Base-by-base conservation (phyloP, 805 yeast species). In the Teunomyces gatunensis region DNA sequence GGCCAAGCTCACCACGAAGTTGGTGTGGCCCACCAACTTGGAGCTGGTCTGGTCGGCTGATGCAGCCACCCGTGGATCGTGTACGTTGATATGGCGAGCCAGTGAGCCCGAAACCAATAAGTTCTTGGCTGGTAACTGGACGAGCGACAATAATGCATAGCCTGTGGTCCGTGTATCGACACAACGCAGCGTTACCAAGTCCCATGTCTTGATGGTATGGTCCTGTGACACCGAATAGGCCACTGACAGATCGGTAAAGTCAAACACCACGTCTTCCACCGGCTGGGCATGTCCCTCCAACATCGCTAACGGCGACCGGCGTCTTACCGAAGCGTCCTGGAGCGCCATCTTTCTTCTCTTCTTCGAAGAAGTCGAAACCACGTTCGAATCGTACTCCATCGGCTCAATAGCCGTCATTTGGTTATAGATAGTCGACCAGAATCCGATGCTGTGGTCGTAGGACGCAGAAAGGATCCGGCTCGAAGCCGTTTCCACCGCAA, bases 141-240 rank as follows among this genome's bases (percentile, higher is more conserved):
- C 74, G 25, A 91, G 68, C 0, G 96, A 87, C 39, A 91, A 75
- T 53, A 94, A 75, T 9, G 98, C 85, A 66, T 80, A 91, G 11
- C 91, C 87, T 0, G 98, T 90, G 17, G 87, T 79, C 67, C 87
- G 85, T 3, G 97, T 87, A 63, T 90, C 97, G 25, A 94, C 86
- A 58, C 89, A 82, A 54, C 88, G 79, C 10, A 87, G 74, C 2
- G 97, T 91, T 13, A 89, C 87, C 58, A 94, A 74, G 74, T 94
- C 99, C 98, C 98, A 94, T 0, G 99, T 94, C 60, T 87, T 87
- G 54, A 94, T 83, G 0, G 96, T 83, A 64, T 94, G 99, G 70
- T 94, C 98, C 65, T 90, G 97, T 5, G 97, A 87, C 1, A 88
- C 96, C 0, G 98, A 89, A 68, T 94, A 92, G 9, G 85, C 96